Conservation (phyloP, 2,329 filamentous ascomycete species). For the Phialophora tarda region DNA sequence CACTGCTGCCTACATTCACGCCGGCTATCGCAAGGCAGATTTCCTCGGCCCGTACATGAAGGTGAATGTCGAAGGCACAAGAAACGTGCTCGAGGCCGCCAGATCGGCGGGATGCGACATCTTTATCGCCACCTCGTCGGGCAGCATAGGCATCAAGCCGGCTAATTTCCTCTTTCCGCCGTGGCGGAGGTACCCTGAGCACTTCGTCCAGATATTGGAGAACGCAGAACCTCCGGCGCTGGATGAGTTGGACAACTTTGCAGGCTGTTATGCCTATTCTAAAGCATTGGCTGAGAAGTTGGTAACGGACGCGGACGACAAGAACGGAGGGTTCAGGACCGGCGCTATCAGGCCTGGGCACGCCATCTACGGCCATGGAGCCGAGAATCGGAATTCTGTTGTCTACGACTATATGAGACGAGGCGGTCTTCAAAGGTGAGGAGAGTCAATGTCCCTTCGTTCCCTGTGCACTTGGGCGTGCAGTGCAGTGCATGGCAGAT, state of each 20-base stretch:
- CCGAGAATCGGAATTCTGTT: slow-evolving; percentile 48
- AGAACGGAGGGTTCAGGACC: slow-evolving; percentile 54
- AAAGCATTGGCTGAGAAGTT: slow-evolving; percentile 61
- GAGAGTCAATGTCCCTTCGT: not conserved
- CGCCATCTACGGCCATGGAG: slow-evolving; percentile 58
- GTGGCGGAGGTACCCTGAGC: slow-evolving; percentile 50
- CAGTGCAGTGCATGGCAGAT: not conserved
- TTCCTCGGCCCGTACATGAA: slow-evolving; percentile 54
- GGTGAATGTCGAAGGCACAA: slow-evolving; percentile 60
- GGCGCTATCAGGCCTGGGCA: slow-evolving; percentile 62
- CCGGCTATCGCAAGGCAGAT: slow-evolving; percentile 55
- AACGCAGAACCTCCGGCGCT: slow-evolving; percentile 49
- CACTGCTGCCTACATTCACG: slow-evolving; percentile 61
- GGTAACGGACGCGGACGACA: slow-evolving; percentile 54
- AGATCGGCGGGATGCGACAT: slow-evolving; percentile 55
- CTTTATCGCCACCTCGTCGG: slow-evolving; percentile 61
- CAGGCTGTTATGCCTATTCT: slow-evolving; percentile 55
- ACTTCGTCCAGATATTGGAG: slow-evolving; percentile 56
- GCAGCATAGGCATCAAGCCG: slow-evolving; percentile 52
- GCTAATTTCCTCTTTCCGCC: slow-evolving; percentile 53
- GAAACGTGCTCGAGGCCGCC: slow-evolving; percentile 57
- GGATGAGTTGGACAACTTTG: slow-evolving; percentile 49
- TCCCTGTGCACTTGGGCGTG: slow-evolving; percentile 29
- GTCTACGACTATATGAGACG: slow-evolving; percentile 50
- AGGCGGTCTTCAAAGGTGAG: slow-evolving; percentile 43